Evolutionary conservation across 2,329 filamentous ascomycete genomes (phyloP).

Genomic region (Diplodia corticola): DNA sequence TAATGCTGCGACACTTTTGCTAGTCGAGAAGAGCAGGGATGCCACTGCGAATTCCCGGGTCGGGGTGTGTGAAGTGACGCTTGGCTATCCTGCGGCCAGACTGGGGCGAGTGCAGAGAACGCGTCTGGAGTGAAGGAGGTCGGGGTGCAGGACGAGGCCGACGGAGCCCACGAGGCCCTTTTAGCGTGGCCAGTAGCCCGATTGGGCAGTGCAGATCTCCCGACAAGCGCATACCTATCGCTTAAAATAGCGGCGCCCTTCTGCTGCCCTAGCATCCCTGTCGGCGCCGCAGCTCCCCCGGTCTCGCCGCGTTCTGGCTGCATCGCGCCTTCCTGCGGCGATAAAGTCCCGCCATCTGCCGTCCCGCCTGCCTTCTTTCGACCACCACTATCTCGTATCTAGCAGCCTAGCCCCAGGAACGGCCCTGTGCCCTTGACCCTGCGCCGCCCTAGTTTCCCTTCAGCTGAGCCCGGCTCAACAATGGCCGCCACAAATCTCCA

Average conservation of each 20-base stretch:
- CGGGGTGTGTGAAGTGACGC: background rate
- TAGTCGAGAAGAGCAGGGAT: background rate
- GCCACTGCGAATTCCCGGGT: background rate
- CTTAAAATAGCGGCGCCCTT: background rate
- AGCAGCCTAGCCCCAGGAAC: conserved; percentile 3
- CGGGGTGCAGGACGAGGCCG: background rate
- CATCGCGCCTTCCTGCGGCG: background rate
- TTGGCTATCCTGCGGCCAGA: background rate
- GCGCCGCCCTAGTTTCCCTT: background rate
- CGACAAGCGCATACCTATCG: background rate
- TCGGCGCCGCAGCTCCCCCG: background rate
- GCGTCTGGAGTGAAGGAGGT: background rate
- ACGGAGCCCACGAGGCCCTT: background rate
- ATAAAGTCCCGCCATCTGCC: background rate
- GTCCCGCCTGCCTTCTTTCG: background rate
- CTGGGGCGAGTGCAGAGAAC: background rate
- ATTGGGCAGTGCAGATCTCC: conserved; percentile 1
- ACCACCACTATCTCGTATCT: conserved; percentile 15
- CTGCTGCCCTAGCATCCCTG: background rate
- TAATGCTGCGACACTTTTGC: background rate
- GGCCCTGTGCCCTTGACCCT: background rate
- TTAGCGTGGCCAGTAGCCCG: background rate
- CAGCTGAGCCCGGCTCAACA: background rate
- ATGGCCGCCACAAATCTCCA: conserved; percentile 14
- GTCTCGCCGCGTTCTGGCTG: background rate